Evolutionary conservation across 768 basidiomycete species (phyloP).

Genomic region (Leccinum rimulosum): DNA sequence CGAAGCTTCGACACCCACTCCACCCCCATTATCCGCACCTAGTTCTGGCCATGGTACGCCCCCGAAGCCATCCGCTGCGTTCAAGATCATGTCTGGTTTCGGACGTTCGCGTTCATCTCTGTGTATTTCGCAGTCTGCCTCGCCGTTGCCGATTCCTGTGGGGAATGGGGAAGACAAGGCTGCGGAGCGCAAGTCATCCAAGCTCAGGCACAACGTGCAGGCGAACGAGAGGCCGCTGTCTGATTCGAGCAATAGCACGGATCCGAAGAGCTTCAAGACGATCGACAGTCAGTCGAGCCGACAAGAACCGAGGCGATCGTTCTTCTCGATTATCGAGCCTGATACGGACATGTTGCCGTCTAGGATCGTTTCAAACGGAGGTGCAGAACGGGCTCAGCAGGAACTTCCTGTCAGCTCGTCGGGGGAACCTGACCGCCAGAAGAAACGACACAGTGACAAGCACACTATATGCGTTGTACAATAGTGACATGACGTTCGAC

Average conservation of each 20-base stretch:
- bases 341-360: slow-evolving; percentile 23
- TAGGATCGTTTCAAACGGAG: slow-evolving; percentile 11
- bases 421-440: slow-evolving; percentile 21
- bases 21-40: slow-evolving; percentile 35
- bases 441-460: slow-evolving; percentile 30
- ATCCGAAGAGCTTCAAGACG: slow-evolving; percentile 57
- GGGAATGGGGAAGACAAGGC: slow-evolving; percentile 22
- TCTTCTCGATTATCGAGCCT: slow-evolving; percentile 33
- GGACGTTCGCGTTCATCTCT: slow-evolving; percentile 63
- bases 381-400: slow-evolving; percentile 10
- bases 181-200: slow-evolving; percentile 33
- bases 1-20: slow-evolving; percentile 52
- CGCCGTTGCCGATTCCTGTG: slow-evolving; percentile 28
- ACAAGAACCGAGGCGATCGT: slow-evolving; percentile 36
- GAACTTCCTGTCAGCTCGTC: slow-evolving; percentile 8
- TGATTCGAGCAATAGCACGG: slow-evolving; percentile 56
- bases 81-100: slow-evolving; percentile 64
- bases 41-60: slow-evolving; percentile 20
- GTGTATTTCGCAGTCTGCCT: slow-evolving; percentile 25
- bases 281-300: slow-evolving; percentile 45
- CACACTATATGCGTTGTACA: slow-evolving; percentile 26
- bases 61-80: slow-evolving; percentile 53
- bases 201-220: slow-evolving; percentile 36
- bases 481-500: slow-evolving; percentile 9
- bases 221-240: slow-evolving; percentile 53